Percentiles rank a stretch among this genome's conserved stretches.
These are phyloP conservation scores for Verbena officinalis DNA, from an alignment of 257 asterid species.

Conservation along the genomic window DNA sequence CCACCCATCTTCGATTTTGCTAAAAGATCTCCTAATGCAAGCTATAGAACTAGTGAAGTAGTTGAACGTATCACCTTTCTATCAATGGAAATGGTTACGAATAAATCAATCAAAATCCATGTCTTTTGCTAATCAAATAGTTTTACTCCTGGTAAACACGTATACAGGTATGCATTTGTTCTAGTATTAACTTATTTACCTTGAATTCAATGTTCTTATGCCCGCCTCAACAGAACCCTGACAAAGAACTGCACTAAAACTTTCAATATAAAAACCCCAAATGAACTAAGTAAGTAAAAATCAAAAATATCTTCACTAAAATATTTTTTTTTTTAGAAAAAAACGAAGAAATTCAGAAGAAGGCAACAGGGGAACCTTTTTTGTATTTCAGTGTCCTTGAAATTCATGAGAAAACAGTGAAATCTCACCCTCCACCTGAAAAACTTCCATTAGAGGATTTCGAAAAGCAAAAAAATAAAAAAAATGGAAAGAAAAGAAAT, in stretches of 20 bases:
- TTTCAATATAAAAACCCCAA: background rate
- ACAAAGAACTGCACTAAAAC: background rate
- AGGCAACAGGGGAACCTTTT: background rate
- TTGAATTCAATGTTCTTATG: background rate
- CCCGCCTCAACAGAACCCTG: conserved; percentile 10
- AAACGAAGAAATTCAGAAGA: background rate
- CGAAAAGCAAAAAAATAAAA: background rate
- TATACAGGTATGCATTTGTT: background rate
- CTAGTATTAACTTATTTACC: conserved; percentile 4
- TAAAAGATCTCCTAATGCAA: background rate
- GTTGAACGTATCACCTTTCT: background rate
- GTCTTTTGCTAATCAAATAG: background rate
- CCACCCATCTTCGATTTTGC: background rate
- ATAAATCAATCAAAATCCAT: background rate
- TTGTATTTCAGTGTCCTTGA: too few relatives aligned
- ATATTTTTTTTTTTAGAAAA: too few relatives aligned
- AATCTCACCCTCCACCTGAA: conserved; percentile 13
- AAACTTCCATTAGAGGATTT: conserved; percentile 5
- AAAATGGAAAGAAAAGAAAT: background rate
- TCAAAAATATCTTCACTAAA: background rate
- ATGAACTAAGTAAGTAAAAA: background rate
- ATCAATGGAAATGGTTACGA: background rate
- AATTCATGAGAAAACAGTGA: background rate
- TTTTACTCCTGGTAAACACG: background rate
- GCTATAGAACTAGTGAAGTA: background rate